A percentile compares a stretch with the other conserved stretches of the same genome.
phyloP scores from a whole-genome alignment of 768 basidiomycete species.

The Xerocomellus amylosporus region DNA sequence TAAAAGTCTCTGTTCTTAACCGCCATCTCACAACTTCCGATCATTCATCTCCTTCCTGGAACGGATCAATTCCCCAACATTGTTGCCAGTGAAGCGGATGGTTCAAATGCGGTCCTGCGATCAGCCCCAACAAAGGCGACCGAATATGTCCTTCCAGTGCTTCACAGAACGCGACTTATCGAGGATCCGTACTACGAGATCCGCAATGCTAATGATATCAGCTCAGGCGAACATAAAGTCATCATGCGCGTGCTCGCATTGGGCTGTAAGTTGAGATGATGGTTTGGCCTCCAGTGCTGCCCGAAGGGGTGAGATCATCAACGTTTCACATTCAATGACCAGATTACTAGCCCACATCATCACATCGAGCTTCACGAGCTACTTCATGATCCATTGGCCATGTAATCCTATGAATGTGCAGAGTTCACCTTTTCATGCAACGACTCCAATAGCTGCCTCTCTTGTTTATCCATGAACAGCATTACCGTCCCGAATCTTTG shows the following conservation, averaged over 20 bases:
- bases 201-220: conserved; percentile 78
- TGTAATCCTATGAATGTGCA: conserved; percentile 1
- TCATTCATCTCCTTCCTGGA: conserved; percentile 61
- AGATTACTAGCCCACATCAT: not conserved
- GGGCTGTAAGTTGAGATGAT: conserved; percentile 16
- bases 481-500: conserved; percentile 62
- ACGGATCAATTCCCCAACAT: conserved; percentile 24
- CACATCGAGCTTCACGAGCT: not conserved
- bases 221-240: conserved; percentile 84
- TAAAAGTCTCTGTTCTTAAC: no score
- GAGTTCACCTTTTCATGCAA: conserved; percentile 39
- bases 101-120: conserved; percentile 4
- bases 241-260: conserved; percentile 89
- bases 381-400: not conserved
- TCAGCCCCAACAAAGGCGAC: conserved; percentile 1
- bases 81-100: conserved; percentile 1
- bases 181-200: conserved; percentile 73
- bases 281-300: no score
- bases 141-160: conserved; percentile 65
- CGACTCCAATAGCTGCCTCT: conserved; percentile 47
- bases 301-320: no score
- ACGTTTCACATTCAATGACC: no score
- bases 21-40: no score
- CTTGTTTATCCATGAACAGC: conserved; percentile 57
- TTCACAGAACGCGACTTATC: conserved; percentile 77